phyloP scores from a whole-genome alignment of 2,329 filamentous ascomycete species.

The Fusarium marasasianum region DNA sequence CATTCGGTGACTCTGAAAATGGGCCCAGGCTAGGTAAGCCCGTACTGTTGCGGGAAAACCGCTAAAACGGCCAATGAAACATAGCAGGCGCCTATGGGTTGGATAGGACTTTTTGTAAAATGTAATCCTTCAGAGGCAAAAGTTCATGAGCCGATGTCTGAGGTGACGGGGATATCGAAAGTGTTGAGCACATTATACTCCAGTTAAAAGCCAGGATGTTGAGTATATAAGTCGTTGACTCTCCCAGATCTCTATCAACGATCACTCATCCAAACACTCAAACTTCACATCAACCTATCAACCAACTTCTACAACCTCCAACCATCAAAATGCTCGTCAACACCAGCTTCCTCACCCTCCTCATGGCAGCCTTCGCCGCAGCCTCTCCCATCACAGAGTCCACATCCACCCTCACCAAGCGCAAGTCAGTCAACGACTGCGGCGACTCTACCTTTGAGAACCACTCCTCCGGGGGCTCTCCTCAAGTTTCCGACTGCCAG shows the following conservation, averaged over 20 bases:
- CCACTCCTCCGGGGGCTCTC: not conserved
- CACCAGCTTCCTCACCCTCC: not conserved
- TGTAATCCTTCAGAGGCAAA: not conserved
- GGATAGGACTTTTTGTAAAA: not conserved
- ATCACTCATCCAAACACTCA: not conserved
- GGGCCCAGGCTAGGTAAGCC: not conserved
- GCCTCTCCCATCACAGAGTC: not conserved
- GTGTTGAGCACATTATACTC: not conserved
- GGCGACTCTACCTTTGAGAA: not conserved
- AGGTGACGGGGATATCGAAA: rapidly evolving
- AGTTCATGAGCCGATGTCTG: not conserved
- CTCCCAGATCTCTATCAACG: not conserved
- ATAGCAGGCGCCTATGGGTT: rapidly evolving
- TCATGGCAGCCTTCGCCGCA: not conserved
- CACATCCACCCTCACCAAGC: not conserved
- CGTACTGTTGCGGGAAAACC: not conserved
- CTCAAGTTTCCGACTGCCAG: not conserved
- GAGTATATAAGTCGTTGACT: not conserved
- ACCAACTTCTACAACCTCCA: not conserved
- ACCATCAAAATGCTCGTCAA: not conserved
- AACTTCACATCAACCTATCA: not conserved
- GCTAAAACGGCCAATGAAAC: not conserved
- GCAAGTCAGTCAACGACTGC: not conserved
- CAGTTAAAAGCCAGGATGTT: not conserved
- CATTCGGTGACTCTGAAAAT: not conserved